These are phyloP conservation scores for Arachnopeziza araneosa DNA, from an alignment of 2,329 filamentous ascomycete genomes.

Conservation along the genomic window DNA sequence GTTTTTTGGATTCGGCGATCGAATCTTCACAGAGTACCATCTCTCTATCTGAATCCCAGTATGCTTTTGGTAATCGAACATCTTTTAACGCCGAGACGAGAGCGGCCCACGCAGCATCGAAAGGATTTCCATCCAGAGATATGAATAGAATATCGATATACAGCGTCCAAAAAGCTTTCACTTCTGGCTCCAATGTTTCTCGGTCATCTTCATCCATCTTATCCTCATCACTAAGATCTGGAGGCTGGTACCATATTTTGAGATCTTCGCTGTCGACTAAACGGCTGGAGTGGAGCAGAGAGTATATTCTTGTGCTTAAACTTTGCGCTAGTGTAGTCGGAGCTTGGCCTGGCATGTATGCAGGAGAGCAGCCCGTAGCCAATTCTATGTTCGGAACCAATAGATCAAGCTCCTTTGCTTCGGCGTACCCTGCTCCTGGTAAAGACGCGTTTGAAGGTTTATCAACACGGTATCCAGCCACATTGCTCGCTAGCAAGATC, in stretches of 20 bases:
- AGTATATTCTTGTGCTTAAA: slow-evolving; percentile 70
- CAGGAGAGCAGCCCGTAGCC: slow-evolving; percentile 81
- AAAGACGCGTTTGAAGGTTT: slow-evolving; percentile 33
- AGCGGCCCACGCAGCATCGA: slow-evolving; percentile 86
- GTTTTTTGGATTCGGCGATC: slow-evolving; percentile 44
- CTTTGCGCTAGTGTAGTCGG: slow-evolving; percentile 78
- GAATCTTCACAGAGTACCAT: slow-evolving; percentile 68
- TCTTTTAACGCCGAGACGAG: slow-evolving; percentile 74
- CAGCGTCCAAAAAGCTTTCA: slow-evolving; percentile 89
- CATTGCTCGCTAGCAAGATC: slow-evolving; percentile 68
- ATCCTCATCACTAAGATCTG: slow-evolving; percentile 40
- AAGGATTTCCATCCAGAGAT: slow-evolving; percentile 84
- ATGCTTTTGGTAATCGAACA: slow-evolving; percentile 70
- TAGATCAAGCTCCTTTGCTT: slow-evolving; percentile 60
- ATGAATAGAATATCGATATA: slow-evolving; percentile 96
- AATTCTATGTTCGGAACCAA: slow-evolving; percentile 93
- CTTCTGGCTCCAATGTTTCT: slow-evolving; percentile 34
- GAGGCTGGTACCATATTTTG: slow-evolving; percentile 61
- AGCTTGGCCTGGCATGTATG: slow-evolving; percentile 77
- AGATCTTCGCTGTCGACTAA: slow-evolving; percentile 63
- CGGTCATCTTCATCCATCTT: slow-evolving; percentile 33
- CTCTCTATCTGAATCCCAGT: slow-evolving; percentile 80
- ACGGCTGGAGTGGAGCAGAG: slow-evolving; percentile 65
- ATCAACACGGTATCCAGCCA: slow-evolving; percentile 56
- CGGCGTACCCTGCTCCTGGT: slow-evolving; percentile 29